These are phyloP conservation scores for Hirsutella minnesotensis DNA, from an alignment of 2,329 filamentous ascomycete genomes.

Conservation along the genomic window DNA sequence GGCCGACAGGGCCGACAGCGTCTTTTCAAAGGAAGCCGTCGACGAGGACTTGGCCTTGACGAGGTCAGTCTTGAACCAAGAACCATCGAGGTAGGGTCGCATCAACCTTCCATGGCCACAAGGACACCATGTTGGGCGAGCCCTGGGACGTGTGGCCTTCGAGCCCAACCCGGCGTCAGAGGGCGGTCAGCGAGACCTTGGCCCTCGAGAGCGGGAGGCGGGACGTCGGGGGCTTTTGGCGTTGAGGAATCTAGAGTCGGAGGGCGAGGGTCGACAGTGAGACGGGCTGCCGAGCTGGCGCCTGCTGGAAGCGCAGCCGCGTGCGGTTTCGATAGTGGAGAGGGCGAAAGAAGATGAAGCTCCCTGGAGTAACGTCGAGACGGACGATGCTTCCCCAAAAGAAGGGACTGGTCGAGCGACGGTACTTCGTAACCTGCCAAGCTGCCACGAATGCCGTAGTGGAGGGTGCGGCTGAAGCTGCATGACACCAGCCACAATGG, in stretches of 20 bases:
- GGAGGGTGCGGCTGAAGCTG: too few species aligned
- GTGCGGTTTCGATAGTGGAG: too few species aligned
- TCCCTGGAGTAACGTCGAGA: too few species aligned
- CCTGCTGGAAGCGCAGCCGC: conserved; percentile 1
- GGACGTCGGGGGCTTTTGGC: not conserved
- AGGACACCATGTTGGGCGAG: conserved; percentile 7
- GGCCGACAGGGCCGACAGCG: conserved; percentile 64
- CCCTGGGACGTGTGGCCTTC: not conserved
- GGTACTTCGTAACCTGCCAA: too few species aligned
- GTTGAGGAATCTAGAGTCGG: too few species aligned
- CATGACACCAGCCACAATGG: too few species aligned
- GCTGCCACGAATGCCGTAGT: too few species aligned
- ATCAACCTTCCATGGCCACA: conserved; percentile 13
- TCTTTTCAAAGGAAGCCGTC: conserved; percentile 86
- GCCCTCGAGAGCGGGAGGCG: not conserved
- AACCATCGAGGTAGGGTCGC: not conserved
- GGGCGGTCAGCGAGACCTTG: not conserved
- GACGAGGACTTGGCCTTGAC: conserved; percentile 64
- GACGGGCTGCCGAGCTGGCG: not conserved
- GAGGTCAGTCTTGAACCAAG: not conserved
- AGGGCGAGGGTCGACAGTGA: not conserved
- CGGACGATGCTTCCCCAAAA: too few species aligned
- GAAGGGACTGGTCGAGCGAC: too few species aligned
- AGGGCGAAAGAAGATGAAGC: too few species aligned
- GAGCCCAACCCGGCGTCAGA: not conserved